Evolutionary conservation across 1,284 basidiomycete genomes (phyloP).

Genomic region (Kwoniella shivajii): DNA sequence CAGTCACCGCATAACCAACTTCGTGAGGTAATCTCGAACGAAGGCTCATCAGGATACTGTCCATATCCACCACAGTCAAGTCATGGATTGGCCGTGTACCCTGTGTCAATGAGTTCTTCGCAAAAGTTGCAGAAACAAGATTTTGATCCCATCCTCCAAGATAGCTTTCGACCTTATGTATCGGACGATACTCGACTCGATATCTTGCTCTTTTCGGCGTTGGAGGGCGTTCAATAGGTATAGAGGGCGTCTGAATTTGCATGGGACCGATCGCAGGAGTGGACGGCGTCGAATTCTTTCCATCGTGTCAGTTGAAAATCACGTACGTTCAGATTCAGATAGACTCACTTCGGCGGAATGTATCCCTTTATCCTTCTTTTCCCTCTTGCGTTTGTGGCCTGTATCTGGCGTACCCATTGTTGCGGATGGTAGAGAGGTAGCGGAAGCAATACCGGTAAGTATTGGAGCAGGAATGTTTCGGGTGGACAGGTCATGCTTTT

Average conservation of each 20-base stretch:
- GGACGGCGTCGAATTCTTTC: slow-evolving; percentile 13
- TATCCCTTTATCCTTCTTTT: slow-evolving; percentile 13
- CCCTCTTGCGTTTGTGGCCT: slow-evolving; percentile 27
- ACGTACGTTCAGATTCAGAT: background rate
- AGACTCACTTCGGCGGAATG: slow-evolving; percentile 10
- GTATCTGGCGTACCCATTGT: slow-evolving; percentile 2
- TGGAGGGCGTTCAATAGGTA: slow-evolving; percentile 17
- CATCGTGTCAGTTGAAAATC: background rate
- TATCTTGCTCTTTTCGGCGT: slow-evolving; percentile 61
- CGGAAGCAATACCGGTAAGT: background rate
- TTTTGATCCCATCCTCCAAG: slow-evolving; percentile 83
- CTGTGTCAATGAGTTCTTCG: slow-evolving; percentile 62
- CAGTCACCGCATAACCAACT: slow-evolving; percentile 85
- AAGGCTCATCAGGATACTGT: slow-evolving; percentile 83
- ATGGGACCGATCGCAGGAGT: slow-evolving; percentile 5
- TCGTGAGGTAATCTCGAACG: slow-evolving; percentile 82
- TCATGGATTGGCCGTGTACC: slow-evolving; percentile 64
- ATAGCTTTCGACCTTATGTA: slow-evolving; percentile 73
- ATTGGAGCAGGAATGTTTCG: slow-evolving; percentile 1
- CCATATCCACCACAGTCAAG: slow-evolving; percentile 75
- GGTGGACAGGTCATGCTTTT: background rate
- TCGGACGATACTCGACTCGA: slow-evolving; percentile 87
- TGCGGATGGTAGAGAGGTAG: background rate
- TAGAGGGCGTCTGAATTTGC: background rate
- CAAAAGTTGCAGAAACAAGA: slow-evolving; percentile 61